Conservation (phyloP, 495 filamentous ascomycete species). For the Tuber melanosporum region DNA sequence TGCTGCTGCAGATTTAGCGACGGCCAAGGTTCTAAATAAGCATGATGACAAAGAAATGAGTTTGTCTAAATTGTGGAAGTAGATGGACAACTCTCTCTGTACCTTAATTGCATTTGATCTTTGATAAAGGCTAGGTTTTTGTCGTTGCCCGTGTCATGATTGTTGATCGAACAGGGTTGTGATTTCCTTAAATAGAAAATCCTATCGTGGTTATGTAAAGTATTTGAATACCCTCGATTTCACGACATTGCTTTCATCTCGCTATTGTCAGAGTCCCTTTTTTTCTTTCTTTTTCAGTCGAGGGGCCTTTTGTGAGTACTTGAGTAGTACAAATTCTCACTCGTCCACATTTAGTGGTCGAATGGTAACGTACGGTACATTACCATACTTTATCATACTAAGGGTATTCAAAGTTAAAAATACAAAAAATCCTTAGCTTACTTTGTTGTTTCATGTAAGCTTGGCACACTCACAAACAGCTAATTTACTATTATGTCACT, state of each 20-base stretch:
- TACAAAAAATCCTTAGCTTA: too few relatives aligned
- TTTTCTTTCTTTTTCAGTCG: not conserved
- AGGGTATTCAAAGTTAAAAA: too few relatives aligned
- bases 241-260: not conserved
- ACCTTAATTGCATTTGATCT: not conserved
- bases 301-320: not conserved
- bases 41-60: constrained; percentile 96
- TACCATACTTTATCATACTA: too few relatives aligned
- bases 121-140: constrained; percentile 1
- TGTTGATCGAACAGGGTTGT: not conserved
- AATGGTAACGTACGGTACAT: too few relatives aligned
- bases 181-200: not conserved
- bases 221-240: not conserved
- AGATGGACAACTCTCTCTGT: constrained; percentile 36
- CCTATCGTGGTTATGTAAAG: not conserved
- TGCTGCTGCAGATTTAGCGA: constrained; percentile 60
- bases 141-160: not conserved
- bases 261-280: not conserved
- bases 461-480: too few relatives aligned
- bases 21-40: constrained; percentile 99
- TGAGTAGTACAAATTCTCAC: not conserved
- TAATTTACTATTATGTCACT: too few relatives aligned
- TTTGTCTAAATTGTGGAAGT: constrained; percentile 91
- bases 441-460: too few relatives aligned
- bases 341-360: too few relatives aligned